phyloP scores from a whole-genome alignment of 768 basidiomycete genomes.

The Pisolithus orientalis region DNA sequence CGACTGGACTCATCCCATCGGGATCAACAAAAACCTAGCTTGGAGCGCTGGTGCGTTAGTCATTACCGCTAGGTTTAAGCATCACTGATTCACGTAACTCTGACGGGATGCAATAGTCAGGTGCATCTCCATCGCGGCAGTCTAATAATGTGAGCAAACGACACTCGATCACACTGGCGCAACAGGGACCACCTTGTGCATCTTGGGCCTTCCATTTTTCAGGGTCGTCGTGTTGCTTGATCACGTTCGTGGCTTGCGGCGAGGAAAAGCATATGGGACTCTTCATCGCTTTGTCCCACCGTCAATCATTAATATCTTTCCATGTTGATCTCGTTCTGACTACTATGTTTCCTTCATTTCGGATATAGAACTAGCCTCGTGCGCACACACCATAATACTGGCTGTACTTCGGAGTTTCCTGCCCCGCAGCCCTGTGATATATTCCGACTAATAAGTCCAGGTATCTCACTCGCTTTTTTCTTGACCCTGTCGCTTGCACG shows the following conservation, averaged over 20 bases:
- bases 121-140: conserved; percentile 1
- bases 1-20: conserved; percentile 7
- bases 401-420: conserved; percentile 23
- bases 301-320: conserved; percentile 29
- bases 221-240: conserved; percentile 9
- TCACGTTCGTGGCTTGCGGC: conserved; percentile 18
- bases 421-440: conserved; percentile 23
- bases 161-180: conserved; percentile 2
- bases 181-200: background rate
- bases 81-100: conserved; percentile 10
- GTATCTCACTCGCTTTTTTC: conserved; percentile 13
- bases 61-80: no score
- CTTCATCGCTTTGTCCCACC: conserved; percentile 22
- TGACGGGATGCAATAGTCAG: conserved; percentile 6
- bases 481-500: conserved; percentile 37
- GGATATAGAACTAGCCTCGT: conserved; percentile 32
- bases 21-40: conserved; percentile 15
- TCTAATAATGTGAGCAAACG: conserved; percentile 21
- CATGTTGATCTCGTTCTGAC: conserved; percentile 30
- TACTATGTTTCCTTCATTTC: conserved; percentile 28
- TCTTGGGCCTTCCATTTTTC: conserved; percentile 2
- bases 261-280: conserved; percentile 16
- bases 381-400: conserved; percentile 26
- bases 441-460: conserved; percentile 25
- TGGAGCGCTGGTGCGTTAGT: no score